These are phyloP conservation scores for Aspergillus novoparasiticus DNA, from an alignment of 2,329 filamentous ascomycete species.

Conservation along the genomic window DNA sequence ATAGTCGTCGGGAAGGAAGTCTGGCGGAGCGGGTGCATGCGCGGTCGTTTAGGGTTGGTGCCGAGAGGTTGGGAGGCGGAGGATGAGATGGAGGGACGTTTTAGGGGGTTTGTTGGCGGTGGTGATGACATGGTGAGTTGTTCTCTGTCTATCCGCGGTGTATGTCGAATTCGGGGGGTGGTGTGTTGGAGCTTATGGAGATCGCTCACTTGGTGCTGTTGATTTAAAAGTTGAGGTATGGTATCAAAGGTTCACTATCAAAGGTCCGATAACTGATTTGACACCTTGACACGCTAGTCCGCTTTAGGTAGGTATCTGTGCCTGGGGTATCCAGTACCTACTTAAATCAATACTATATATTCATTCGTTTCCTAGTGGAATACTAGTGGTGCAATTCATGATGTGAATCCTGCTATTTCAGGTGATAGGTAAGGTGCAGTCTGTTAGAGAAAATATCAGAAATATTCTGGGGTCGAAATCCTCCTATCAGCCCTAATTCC, in stretches of 20 bases:
- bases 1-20: conserved; percentile 46
- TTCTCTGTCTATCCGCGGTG: neutral
- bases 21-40: conserved; percentile 51
- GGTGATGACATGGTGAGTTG: conserved; percentile 41
- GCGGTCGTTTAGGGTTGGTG: conserved; percentile 34
- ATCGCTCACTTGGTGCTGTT: neutral
- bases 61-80: conserved; percentile 34
- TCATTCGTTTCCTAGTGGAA: no score
- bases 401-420: no score
- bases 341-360: no score
- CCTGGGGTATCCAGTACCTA: neutral
- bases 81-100: conserved; percentile 46
- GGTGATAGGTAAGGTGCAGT: no score
- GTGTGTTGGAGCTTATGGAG: neutral
- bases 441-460: no score
- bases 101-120: conserved; percentile 39
- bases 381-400: no score
- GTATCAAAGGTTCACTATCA: neutral
- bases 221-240: neutral
- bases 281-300: neutral
- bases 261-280: neutral
- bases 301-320: neutral
- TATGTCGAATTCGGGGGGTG: neutral
- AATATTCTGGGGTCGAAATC: no score
- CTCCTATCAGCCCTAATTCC: no score